Evolutionary conservation across 306 rosid genomes (phyloP).

Genomic region (Erythrophleum fordii): DNA sequence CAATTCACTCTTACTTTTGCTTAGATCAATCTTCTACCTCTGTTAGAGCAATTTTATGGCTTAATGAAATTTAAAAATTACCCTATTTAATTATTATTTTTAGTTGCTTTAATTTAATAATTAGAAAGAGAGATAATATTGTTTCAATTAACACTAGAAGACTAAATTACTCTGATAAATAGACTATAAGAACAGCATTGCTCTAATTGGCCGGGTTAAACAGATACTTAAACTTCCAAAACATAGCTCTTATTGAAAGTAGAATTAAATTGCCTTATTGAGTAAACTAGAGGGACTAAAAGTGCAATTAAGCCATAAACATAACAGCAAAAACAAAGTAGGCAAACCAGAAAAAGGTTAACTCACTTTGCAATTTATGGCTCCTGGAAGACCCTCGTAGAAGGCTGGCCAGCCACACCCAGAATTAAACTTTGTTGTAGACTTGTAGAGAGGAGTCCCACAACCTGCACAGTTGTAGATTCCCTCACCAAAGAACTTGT

Average conservation of each 20-base stretch:
- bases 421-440: slow-evolving; percentile 74
- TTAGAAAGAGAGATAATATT: background rate
- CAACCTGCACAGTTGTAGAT: slow-evolving; percentile 76
- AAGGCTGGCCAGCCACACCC: slow-evolving; percentile 96
- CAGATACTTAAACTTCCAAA: background rate
- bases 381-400: slow-evolving; percentile 83
- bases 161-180: background rate
- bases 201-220: background rate
- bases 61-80: background rate
- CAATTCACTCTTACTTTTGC: no score
- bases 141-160: no score
- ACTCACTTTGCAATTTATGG: slow-evolving; percentile 63
- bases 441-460: slow-evolving; percentile 45
- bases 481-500: slow-evolving; percentile 75
- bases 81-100: background rate
- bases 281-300: background rate
- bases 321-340: slow-evolving; percentile 8
- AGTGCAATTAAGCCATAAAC: background rate
- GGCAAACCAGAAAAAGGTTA: background rate
- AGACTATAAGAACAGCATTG: background rate
- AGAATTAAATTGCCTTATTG: background rate
- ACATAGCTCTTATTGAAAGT: background rate
- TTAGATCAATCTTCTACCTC: background rate
- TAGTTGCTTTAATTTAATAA: background rate
- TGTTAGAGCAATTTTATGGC: background rate